A percentile compares a stretch with the other conserved stretches of the same genome.
These are phyloP conservation scores for Gymnopilus dilepis DNA, from an alignment of 768 basidiomycete species.

Conservation along the genomic window DNA sequence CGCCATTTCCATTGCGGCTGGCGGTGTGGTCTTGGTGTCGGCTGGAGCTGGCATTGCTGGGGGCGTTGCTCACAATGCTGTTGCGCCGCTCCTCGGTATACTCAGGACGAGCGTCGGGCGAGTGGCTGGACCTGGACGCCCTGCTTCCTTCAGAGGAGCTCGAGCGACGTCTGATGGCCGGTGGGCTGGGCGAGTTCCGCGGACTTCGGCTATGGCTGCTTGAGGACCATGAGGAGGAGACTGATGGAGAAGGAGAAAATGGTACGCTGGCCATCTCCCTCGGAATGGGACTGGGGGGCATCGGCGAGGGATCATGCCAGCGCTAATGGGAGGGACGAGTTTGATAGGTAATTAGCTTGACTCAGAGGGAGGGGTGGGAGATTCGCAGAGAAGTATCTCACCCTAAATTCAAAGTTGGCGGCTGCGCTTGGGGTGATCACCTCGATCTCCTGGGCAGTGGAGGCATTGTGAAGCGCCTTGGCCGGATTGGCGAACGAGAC, in stretches of 20 bases:
- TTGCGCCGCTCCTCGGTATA: background rate
- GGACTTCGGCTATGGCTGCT: slow-evolving; percentile 26
- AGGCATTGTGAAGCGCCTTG: slow-evolving; percentile 80
- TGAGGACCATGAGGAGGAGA: slow-evolving; percentile 23
- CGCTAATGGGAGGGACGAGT: slow-evolving; percentile 50
- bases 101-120: slow-evolving; percentile 13
- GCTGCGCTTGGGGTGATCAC: slow-evolving; percentile 66
- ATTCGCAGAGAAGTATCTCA: slow-evolving; percentile 30
- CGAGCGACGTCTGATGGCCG: slow-evolving; percentile 8
- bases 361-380: slow-evolving; percentile 1
- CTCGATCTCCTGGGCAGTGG: slow-evolving; percentile 82
- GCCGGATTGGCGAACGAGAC: slow-evolving; percentile 79
- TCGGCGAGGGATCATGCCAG: slow-evolving; percentile 72
- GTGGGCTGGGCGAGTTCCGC: slow-evolving; percentile 21
- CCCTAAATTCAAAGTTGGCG: slow-evolving; percentile 57
- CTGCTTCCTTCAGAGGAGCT: slow-evolving; percentile 10
- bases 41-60: slow-evolving; percentile 2
- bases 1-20: background rate
- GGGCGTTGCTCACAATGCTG: background rate
- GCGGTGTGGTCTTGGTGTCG: background rate
- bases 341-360: background rate
- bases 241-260: slow-evolving; percentile 35
- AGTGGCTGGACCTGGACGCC: slow-evolving; percentile 16
- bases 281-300: slow-evolving; percentile 55
- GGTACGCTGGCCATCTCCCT: slow-evolving; percentile 33